phyloP scores from a whole-genome alignment of 2,329 filamentous ascomycete species.

The Talaromyces verruculosus region DNA sequence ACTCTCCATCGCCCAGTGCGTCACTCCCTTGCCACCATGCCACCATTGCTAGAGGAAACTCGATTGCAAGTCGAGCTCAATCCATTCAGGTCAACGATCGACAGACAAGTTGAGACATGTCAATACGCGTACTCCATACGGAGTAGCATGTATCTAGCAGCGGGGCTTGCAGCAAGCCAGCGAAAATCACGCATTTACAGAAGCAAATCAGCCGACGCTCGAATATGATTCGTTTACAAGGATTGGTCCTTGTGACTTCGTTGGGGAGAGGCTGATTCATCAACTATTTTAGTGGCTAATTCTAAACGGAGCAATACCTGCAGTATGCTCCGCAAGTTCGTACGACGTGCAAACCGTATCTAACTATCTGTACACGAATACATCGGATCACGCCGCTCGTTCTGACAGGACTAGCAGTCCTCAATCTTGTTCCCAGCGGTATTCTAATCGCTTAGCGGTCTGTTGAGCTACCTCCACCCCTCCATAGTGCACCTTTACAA shows the following conservation, averaged over 20 bases:
- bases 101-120: neutral
- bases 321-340: neutral
- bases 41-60: neutral
- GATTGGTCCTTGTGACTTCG: neutral
- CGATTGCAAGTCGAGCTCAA: neutral
- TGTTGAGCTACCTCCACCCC: neutral
- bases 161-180: slow-evolving; percentile 1
- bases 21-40: neutral
- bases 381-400: neutral
- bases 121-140: neutral
- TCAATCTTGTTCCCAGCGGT: slow-evolving; percentile 6
- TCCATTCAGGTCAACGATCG: neutral
- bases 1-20: neutral
- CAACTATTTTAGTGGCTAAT: neutral
- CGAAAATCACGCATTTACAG: slow-evolving; percentile 6
- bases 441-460: slow-evolving; percentile 14
- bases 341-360: neutral
- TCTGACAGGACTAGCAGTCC: neutral
- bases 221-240: neutral
- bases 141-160: neutral
- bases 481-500: slow-evolving; percentile 13
- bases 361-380: neutral
- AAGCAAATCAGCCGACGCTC: neutral
- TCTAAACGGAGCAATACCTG: neutral
- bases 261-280: neutral